Percentiles rank a stretch among this genome's conserved stretches.
These are phyloP conservation scores for Rutstroemia sydowiana DNA, from an alignment of 2,329 filamentous ascomycete genomes.

Conservation along the genomic window DNA sequence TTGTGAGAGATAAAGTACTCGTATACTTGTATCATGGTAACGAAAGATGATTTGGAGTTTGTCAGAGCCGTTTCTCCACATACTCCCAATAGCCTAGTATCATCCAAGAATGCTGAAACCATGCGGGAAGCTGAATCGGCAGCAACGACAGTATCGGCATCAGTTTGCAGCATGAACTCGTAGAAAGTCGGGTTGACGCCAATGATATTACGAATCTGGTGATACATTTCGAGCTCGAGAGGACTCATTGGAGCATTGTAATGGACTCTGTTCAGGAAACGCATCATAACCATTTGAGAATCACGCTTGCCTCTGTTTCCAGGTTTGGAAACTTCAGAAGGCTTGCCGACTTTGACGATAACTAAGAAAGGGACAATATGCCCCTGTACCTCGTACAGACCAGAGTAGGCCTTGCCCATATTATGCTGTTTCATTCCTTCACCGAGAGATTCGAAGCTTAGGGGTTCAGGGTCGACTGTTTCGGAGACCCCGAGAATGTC, in stretches of 20 bases:
- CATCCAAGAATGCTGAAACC: slow-evolving; percentile 82
- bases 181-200: slow-evolving; percentile 98
- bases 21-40: slow-evolving; percentile 99
- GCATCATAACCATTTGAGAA: slow-evolving; percentile 97
- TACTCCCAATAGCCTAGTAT: slow-evolving; percentile 86
- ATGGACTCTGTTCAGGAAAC: slow-evolving; percentile 97
- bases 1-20: slow-evolving; percentile 99
- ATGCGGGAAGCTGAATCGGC: slow-evolving; percentile 86
- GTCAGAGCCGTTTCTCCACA: slow-evolving; percentile 92
- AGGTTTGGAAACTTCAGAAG: slow-evolving; percentile 64
- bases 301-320: slow-evolving; percentile 99
- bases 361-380: slow-evolving; percentile 98
- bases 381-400: slow-evolving; percentile 93
- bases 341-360: slow-evolving; percentile 88
- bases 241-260: slow-evolving; percentile 96
- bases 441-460: slow-evolving; percentile 94
- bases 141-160: slow-evolving; percentile 92
- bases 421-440: slow-evolving; percentile 98
- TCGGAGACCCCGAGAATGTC: slow-evolving; percentile 95
- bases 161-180: slow-evolving; percentile 92
- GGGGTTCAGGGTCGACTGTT: slow-evolving; percentile 84
- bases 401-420: slow-evolving; percentile 98
- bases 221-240: slow-evolving; percentile 94
- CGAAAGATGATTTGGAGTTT: slow-evolving; percentile 86
- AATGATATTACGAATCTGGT: slow-evolving; percentile 97